Evolutionary conservation across 805 yeast genomes (phyloP), one percentile per base, ranked within the genome.

Genomic region (Metschnikowia lunata): DNA sequence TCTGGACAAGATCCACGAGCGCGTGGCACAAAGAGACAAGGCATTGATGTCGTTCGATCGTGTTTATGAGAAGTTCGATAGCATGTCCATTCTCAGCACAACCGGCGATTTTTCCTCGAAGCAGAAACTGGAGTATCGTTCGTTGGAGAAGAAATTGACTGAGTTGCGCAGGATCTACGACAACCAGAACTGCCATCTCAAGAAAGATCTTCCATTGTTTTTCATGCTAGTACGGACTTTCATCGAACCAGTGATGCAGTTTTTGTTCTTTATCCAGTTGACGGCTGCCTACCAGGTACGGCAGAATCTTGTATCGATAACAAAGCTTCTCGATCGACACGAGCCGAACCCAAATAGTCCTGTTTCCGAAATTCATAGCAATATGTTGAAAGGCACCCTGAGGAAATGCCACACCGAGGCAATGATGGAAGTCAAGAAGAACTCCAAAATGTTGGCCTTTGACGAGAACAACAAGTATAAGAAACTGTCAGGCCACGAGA

Each of bases 201-300:
- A 76, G 45, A 46, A 45, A 28, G 84, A 79, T 34, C 52, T 80
- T 1, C 82, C 83, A 0, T 39, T 47, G 3, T 72, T 77, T 38
- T 63, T 72, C 43, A 44, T 58, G 7, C 55, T 72, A 9, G 57
- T 71, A 0, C 46, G 59, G 4, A 26, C 42, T 7, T 54, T 72
- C 23, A 53, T 70, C 33, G 54, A 57, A 23, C 68, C 67, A 5
- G 38, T 74, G 5, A 60, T 67, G 27, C 43, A 51, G 3, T 53
- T 63, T 45, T 45, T 66, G 11, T 77, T 66, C 47, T 79, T 57
- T 46, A 56, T 68, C 4, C 71, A 70, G 30, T 57, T 73, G 29
- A 53, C 65, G 6, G 56, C 64, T 26, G 34, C 56, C 29, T 71
- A 73, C 54, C 64, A 69, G 50, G 33, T 57, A 10, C 44, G 49